phyloP scores from a whole-genome alignment of 31 red algal species.

The Asparagopsis taxiformis region DNA sequence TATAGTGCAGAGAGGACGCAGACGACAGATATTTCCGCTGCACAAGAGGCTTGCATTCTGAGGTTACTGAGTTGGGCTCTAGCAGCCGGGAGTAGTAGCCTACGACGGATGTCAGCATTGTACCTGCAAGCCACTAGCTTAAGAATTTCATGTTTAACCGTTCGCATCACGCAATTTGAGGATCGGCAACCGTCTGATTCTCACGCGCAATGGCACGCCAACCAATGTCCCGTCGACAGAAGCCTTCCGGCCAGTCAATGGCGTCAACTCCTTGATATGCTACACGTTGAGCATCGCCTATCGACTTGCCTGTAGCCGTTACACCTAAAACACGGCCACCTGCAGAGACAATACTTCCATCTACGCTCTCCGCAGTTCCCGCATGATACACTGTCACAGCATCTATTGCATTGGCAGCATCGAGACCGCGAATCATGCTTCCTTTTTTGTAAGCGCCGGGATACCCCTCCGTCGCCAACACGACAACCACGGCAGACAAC shows the following conservation, averaged over 20 bases:
- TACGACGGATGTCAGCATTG: too few species aligned
- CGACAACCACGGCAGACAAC: constrained; percentile 72
- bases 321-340: constrained; percentile 96
- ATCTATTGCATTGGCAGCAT: constrained; percentile 58
- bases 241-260: constrained; percentile 88
- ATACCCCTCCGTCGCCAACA: constrained; percentile 90
- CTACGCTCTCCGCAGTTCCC: constrained; percentile 48
- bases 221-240: constrained; percentile 92
- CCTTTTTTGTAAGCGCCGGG: constrained; percentile 88
- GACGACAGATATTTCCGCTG: too few species aligned
- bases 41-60: too few species aligned
- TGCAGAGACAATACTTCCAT: constrained; percentile 51
- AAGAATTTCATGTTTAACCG: too few species aligned
- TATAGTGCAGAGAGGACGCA: neutral
- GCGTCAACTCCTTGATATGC: constrained; percentile 78
- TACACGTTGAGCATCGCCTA: constrained; percentile 54
- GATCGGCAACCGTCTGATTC: constrained; percentile 4
- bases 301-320: constrained; percentile 56
- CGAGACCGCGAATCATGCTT: constrained; percentile 66
- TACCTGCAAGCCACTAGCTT: too few species aligned
- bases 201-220: constrained; percentile 75
- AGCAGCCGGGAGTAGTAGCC: too few species aligned
- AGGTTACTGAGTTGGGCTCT: too few species aligned
- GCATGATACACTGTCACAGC: constrained; percentile 92
- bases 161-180: neutral